Base-by-base conservation (phyloP, 2,329 filamentous ascomycete genomes). In the Beauveria sp. region DNA sequence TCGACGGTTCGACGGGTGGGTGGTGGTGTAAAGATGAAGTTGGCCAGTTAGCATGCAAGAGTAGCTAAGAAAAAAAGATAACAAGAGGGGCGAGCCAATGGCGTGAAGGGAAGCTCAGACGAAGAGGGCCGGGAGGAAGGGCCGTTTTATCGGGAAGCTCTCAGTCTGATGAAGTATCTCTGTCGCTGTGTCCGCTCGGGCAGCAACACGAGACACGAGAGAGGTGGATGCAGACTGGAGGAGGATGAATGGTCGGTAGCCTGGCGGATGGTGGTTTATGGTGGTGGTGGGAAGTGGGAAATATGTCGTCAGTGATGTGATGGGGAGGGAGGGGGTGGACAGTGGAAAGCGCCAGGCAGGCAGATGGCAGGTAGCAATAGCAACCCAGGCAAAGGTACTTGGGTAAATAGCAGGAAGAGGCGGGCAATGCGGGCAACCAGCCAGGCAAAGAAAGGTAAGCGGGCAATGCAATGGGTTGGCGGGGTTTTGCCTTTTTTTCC, bases 231-330 rank as follows among this genome's bases (percentile, higher is more conserved):
- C 40, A 53, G 50, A 47, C 42, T 34, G 43, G 38, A 47, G 49
- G 47, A 61, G 53, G 53, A 57, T 24, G 24, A 10, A 46, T 12
- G 24, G 40, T 34, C 16, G 30, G 22, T 14, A 60, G 65, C 46
- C 18, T 10, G 26, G n/a, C 8, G 26, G 47, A 20, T 51, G 49
- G 18, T 34, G 49, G 28, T 28, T 54, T 56, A 34, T 61, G 58
- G 63, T 54, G 53, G 60, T 49, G 60, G 62, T 63, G 65, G 67
- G 67, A 67, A 54, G 69, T 66, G 68, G 67, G 64, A 68, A 67
- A 67, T 66, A 73, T 73, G 72, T 73, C 72, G 72, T 74, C 72
- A 74, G 72, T 73, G 69, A 70, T 66, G 69, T 73, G 69, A 70
- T 66, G 69, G 68, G 66, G 66, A 63, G 69, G 67, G 64, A 38